These are phyloP conservation scores for Cafeteria roenbergensis DNA, from an alignment of 108 stramenopile genomes.

Conservation along the genomic window DNA sequence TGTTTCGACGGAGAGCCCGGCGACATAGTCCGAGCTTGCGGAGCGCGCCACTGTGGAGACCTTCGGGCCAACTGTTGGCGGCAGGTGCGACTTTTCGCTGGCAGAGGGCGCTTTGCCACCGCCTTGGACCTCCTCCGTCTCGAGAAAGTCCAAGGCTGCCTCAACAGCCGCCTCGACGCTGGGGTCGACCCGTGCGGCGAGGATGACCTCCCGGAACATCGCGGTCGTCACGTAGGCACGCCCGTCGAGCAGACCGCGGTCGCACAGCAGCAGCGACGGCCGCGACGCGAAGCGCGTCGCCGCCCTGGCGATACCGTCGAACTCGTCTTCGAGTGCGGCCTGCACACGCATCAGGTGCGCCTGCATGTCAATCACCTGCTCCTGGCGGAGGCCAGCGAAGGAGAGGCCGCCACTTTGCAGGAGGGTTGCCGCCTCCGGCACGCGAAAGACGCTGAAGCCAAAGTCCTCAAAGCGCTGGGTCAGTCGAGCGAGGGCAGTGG, in stretches of 20 bases:
- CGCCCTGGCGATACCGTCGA: constrained; percentile 57
- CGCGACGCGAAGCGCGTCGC: constrained; percentile 34
- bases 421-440: constrained; percentile 75
- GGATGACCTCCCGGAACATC: too few species aligned
- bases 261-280: constrained; percentile 71
- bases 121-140: too few species aligned
- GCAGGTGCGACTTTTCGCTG: too few species aligned
- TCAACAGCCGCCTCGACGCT: too few species aligned
- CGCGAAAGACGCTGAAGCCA: constrained; percentile 74
- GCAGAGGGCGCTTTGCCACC: too few species aligned
- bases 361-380: constrained; percentile 49
- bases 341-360: constrained; percentile 65
- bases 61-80: constrained; percentile 46
- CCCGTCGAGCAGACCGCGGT: constrained; percentile 84
- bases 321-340: constrained; percentile 65
- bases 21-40: too few species aligned
- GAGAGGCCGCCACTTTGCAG: constrained; percentile 59
- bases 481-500: constrained; percentile 64
- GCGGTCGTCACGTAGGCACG: constrained; percentile 75
- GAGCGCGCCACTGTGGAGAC: constrained; percentile 38
- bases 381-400: constrained; percentile 37
- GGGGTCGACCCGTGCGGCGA: too few species aligned
- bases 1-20: too few species aligned
- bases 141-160: too few species aligned
- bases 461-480: constrained; percentile 50